Base-by-base conservation (phyloP, 805 yeast genomes). In the Wickerhamomyces xylosicus region DNA sequence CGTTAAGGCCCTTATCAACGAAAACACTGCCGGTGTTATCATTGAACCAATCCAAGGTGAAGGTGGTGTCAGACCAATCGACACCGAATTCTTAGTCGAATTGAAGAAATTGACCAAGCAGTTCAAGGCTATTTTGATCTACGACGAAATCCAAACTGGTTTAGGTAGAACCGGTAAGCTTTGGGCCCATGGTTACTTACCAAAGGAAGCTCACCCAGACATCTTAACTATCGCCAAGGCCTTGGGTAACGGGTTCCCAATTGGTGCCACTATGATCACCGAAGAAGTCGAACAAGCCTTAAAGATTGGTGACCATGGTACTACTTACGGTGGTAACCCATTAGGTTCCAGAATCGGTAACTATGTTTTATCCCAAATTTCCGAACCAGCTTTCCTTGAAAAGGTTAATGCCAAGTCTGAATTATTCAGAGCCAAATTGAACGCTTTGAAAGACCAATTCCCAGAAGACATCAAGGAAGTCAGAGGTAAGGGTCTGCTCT, bases 21-120 rank as follows among this genome's bases (percentile, higher is more conserved):
- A 62, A 6, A 59, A 63, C 34, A 68, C 69, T 31, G 85, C 95
- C 50, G 98, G 89, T 39, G 92, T 92, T 22, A 92, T 92, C 40
- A 79, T 92, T 31, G 98, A 92, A 63, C 98, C 98, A 18, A 80
- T 92, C 42, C 98, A 92, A 66, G 98, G 97, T 49, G 98, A 90
- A 64, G 97, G 98, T 41, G 98, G 98, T 41, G 79, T 90, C 16
- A 76, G 78, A 53, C 76, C 80, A 17, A 72, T 85, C 42, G 67
- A 72, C 31, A 48, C 61, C 0, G 84, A 77, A 33, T 87, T 85
- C 55, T 67, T 90, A 45, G 55, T 67, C 4, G 76, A 74, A 37
- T 64, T 90, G 56, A 79, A 81, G 48, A 59, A 72, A 50, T 61
- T 83, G 41, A 85, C 96, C 57, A 63, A 65, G 41, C 70, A 78